Evolutionary conservation across 139 green algal genomes (phyloP), one percentile per base, ranked within the genome.

Genomic region (Tetraselmis chui): DNA sequence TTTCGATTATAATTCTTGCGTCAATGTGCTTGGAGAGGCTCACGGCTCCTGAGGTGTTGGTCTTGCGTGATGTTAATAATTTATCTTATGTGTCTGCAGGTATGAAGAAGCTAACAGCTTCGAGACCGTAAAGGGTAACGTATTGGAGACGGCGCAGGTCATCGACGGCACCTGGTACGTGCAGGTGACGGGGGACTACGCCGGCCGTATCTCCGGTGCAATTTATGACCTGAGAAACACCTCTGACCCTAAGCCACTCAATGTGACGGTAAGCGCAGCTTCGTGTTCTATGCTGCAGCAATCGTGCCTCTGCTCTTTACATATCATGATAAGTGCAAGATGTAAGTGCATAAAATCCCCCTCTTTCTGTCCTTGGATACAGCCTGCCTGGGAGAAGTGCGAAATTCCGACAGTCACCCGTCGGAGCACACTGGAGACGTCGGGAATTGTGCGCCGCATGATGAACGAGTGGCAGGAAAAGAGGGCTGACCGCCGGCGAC

Each of bases 81-180:
- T 76, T 30, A 74, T 59, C 22, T 28, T 1, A 59, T 59, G 23
- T 1, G 28, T 0, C n/a, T 30, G 1, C 86, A 93, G 88, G 90
- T 92, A 87, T 84, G 77, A 84, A 0, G 59, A 80, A 0, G 88
- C 91, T 76, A 86, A 92, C 79, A 59, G 81, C 1, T 92, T 92
- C 58, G 81, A 76, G 1, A 79, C 88, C 28, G 59, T 87, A 1
- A 80, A 90, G 75, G 86, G 85, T 76, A 92, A 88, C 30, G 78
- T 76, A n/a, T 88, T 94, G 81, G 87, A 92, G 82, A 83, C 88
- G 0, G 83, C 88, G 59, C 75, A 79, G 29, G 59, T 94, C 1
- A 81, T 92, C 30, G 88, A 92, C 29, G 91, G 91, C 76, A 86
- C 85, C 28, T 93, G 91, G 91, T 93, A 93, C 77, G 87, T 94